These are phyloP conservation scores for Mycothermus thermophilus DNA, from an alignment of 495 filamentous ascomycete genomes.

Conservation along the genomic window DNA sequence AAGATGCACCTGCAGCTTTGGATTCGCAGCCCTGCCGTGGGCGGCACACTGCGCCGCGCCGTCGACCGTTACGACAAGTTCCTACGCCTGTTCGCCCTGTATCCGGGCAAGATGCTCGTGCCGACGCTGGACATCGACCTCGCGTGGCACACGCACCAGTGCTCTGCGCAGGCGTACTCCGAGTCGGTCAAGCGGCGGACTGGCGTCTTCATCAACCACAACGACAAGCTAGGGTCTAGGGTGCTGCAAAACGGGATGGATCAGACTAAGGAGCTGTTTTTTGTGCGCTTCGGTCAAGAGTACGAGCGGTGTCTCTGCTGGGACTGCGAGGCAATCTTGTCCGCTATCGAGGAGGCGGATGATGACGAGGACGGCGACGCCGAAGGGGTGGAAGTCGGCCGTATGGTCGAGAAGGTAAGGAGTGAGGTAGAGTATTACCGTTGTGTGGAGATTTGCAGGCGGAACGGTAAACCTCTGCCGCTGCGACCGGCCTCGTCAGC, in stretches of 20 bases:
- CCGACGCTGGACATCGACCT: slow-evolving; percentile 66
- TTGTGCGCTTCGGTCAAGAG: slow-evolving; percentile 2
- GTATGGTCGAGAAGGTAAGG: too few species aligned
- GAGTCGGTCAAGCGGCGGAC: slow-evolving; percentile 24
- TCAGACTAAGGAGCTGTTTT: slow-evolving; percentile 4
- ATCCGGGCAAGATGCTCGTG: slow-evolving; percentile 41
- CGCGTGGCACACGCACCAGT: slow-evolving; percentile 49
- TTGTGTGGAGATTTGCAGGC: too few species aligned
- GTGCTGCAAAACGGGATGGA: slow-evolving; percentile 4
- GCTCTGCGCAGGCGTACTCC: slow-evolving; percentile 43
- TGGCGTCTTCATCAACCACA: slow-evolving; percentile 8
- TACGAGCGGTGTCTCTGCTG: slow-evolving; percentile 12
- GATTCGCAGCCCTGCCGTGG: slow-evolving; percentile 6
- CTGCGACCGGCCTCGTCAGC: too few species aligned
- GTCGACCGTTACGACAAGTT: slow-evolving; percentile 19
- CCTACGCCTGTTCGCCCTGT: slow-evolving; percentile 14
- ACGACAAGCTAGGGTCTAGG: slow-evolving; percentile 8
- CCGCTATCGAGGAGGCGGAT: not conserved
- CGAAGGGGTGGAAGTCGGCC: too few species aligned
- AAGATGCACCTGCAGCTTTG: slow-evolving; percentile 28
- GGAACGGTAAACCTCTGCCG: too few species aligned
- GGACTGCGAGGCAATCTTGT: slow-evolving; percentile 7
- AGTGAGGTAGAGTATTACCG: too few species aligned
- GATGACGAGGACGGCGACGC: too few species aligned
- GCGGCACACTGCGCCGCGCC: not conserved